Evolutionary conservation across 1,284 basidiomycete species (phyloP).

Genomic region (Hymenochaete sp.): DNA sequence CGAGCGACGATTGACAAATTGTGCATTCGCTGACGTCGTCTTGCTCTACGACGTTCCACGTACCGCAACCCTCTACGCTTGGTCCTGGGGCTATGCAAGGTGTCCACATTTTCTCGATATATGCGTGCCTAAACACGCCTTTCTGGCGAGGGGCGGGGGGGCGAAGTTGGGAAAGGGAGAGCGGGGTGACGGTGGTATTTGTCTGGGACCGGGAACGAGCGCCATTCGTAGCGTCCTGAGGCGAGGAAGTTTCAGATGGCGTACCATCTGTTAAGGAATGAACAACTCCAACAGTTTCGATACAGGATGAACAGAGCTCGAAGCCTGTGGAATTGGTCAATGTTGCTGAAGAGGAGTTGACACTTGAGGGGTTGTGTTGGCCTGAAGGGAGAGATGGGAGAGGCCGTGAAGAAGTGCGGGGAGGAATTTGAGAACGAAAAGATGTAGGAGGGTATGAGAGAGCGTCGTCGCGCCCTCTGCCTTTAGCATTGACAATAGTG

Average conservation of each 20-base stretch:
- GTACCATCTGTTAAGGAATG: slow-evolving; percentile 58
- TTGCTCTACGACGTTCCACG: slow-evolving; percentile 84
- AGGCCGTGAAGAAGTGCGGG: slow-evolving; percentile 3
- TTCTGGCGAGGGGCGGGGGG: slow-evolving; percentile 58
- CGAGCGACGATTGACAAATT: slow-evolving; percentile 59
- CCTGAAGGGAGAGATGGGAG: slow-evolving; percentile 8
- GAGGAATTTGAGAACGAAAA: slow-evolving; percentile 5
- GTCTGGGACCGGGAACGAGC: no score
- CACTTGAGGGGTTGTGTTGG: slow-evolving; percentile 17
- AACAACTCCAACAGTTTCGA: slow-evolving; percentile 65
- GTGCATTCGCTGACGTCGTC: slow-evolving; percentile 69
- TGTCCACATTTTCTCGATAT: slow-evolving; percentile 80
- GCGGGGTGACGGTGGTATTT: no score
- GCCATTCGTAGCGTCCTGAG: slow-evolving; percentile 19
- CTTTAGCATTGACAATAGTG: slow-evolving; percentile 27
- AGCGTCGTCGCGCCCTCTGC: slow-evolving; percentile 24
- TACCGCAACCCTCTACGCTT: slow-evolving; percentile 53
- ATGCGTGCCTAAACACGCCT: slow-evolving; percentile 72
- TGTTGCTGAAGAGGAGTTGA: slow-evolving; percentile 21
- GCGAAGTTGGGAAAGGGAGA: slow-evolving; percentile 35
- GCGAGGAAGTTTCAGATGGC: slow-evolving; percentile 37
- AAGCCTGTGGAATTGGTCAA: slow-evolving; percentile 41
- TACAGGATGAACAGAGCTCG: slow-evolving; percentile 74
- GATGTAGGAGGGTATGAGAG: slow-evolving; percentile 17
- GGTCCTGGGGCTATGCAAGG: no score